Evolutionary conservation across 176 grass and related monocot species (phyloP), one percentile per base, ranked within the genome.

Genomic region (Hyparrhenia diplandra): DNA sequence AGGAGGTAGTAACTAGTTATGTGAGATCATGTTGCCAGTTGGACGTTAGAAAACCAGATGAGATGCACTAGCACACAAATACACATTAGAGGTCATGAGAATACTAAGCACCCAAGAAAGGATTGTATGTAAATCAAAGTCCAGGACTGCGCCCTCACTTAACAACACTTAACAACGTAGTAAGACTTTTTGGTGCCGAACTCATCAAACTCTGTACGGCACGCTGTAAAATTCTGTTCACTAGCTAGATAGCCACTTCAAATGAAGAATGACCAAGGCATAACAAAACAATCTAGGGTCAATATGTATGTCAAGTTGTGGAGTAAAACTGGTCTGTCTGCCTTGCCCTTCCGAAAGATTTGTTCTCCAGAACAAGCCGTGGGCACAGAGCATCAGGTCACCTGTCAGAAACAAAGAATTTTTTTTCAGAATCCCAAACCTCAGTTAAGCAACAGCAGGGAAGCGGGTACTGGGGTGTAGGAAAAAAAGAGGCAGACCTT

Each of bases 201-300:
- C 12, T 78, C 67, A 39, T 73, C 42, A 49, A 49, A 67, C 47
- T 67, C 47, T 40, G 59, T 77, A 68, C 3, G 65, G 65, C 63
- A 68, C 12, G 40, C 61, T 4, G 40, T 64, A 43, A 47, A 78
- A 30, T 39, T 39, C 9, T 73, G n/a, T 77, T 36, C 10, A 4
- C 65, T 46, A 65, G 8, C 16, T 13, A 65, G 20, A 41, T 40
- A 65, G 27, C 46, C 55, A 74, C 36, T 45, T 87, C 6, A 59
- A 78, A 81, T 12, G 13, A 35, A 77, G 67, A 60, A 66, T 74
- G 23, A 60, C 29, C 49, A 66, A 77, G 35, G 46, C 64, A 75
- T 67, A 73, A n/a, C n/a, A n/a, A n/a, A n/a, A 46, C 64, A 76
- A 72, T 67, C 83, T 86, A 89, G 37, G 24, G 88, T 89, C 73